Conservation (phyloP, 2,329 filamentous ascomycete genomes). For the Sphaceloma murrayae region DNA sequence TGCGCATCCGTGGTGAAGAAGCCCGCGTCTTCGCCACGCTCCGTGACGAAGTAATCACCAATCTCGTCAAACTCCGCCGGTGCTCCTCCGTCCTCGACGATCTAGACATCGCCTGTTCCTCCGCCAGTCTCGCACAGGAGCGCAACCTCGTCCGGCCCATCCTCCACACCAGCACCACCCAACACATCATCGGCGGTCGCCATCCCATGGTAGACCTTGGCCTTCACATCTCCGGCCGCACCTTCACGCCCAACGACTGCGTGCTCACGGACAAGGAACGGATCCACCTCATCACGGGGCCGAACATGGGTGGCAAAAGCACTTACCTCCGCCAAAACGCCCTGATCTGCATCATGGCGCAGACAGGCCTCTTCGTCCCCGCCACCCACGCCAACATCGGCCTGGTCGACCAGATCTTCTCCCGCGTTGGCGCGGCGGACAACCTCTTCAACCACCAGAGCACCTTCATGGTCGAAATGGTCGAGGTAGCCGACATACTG, state of each 20-base stretch:
- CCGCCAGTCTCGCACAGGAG: constrained; percentile 68
- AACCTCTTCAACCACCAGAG: constrained; percentile 91
- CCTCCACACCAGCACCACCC: constrained; percentile 52
- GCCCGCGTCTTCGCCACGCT: constrained; percentile 66
- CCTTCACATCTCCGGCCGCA: constrained; percentile 66
- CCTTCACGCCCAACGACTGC: constrained; percentile 80
- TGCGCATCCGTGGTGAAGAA: constrained; percentile 76
- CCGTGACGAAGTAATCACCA: constrained; percentile 65
- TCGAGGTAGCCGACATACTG: constrained; percentile 86
- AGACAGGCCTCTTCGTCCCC: constrained; percentile 86
- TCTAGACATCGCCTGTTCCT: constrained; percentile 80
- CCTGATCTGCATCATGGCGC: constrained; percentile 83
- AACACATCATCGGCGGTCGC: constrained; percentile 74
- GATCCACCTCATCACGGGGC: constrained; percentile 61
- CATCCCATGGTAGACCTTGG: constrained; percentile 89
- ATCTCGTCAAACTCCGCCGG: constrained; percentile 74
- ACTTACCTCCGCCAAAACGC: constrained; percentile 95
- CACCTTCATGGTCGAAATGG: constrained; percentile 99
- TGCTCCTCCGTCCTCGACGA: constrained; percentile 91
- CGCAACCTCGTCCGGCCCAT: constrained; percentile 64
- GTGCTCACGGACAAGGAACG: constrained; percentile 67
- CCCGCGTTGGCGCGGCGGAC: constrained; percentile 77
- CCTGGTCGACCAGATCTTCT: constrained; percentile 92
- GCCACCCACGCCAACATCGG: constrained; percentile 78
- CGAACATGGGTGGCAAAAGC: constrained; percentile 98